A percentile compares a stretch with the other conserved stretches of the same genome.
phyloP scores from a whole-genome alignment of 2,329 filamentous ascomycete genomes.

The Pestalotiopsis sp. region DNA sequence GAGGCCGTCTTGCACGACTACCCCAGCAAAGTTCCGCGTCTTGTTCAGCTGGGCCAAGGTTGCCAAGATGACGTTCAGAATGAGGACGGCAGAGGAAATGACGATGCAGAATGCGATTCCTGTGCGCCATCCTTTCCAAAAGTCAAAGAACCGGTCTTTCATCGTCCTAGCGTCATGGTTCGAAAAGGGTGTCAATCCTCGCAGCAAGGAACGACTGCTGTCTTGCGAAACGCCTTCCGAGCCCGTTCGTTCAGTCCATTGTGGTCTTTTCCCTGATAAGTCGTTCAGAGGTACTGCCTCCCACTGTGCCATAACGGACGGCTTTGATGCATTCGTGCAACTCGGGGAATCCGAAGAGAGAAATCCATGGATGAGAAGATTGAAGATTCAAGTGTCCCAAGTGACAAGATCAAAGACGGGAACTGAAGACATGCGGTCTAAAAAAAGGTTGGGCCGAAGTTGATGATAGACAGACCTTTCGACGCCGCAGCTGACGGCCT shows the following conservation, averaged over 20 bases:
- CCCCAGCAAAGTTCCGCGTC: background rate
- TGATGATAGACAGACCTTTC: background rate
- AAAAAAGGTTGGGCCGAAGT: background rate
- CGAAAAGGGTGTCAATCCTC: background rate
- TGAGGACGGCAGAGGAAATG: background rate
- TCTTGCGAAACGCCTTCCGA: background rate
- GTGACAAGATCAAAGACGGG: no score
- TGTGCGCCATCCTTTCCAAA: background rate
- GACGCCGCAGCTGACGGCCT: background rate
- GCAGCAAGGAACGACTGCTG: background rate
- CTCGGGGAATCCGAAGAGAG: background rate
- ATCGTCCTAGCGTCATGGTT: background rate
- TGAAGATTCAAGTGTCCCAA: background rate
- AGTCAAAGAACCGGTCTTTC: background rate
- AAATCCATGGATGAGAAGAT: background rate
- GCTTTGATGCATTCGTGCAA: background rate
- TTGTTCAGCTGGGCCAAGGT: background rate
- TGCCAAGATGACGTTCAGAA: background rate
- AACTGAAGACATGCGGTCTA: background rate
- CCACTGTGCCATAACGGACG: background rate
- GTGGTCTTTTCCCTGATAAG: background rate
- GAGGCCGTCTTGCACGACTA: background rate
- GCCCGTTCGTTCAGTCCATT: background rate
- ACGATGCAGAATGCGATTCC: conserved; percentile 1
- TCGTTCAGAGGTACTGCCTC: background rate